Conservation (phyloP, 225 moss, liverwort and hornwort genomes). For the Physcomitrium patens region DNA sequence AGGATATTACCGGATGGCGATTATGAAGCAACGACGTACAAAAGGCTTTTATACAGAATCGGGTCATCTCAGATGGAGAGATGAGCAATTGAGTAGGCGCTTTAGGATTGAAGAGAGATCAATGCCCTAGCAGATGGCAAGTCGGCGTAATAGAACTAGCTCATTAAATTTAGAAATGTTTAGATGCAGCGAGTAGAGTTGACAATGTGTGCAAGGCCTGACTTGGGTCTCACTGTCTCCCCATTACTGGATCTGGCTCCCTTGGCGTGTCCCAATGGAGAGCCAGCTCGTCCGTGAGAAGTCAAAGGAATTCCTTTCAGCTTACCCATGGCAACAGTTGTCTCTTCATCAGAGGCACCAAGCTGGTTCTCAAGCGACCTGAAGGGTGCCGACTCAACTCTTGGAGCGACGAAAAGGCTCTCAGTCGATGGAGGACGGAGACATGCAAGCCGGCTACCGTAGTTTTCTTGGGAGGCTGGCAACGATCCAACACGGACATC, state of each 20-base stretch:
- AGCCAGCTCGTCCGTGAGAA: conserved; percentile 35
- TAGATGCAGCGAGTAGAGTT: conserved; percentile 53
- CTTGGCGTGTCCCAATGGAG: conserved; percentile 44
- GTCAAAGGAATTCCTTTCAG: conserved; percentile 36
- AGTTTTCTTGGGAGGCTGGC: conserved; percentile 59
- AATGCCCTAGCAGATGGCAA: conserved; percentile 33
- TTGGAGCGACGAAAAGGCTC: conserved; percentile 36
- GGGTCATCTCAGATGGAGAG: background rate
- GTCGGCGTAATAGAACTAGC: background rate
- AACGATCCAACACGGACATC: conserved; percentile 74
- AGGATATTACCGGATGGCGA: too few species aligned
- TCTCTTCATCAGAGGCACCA: conserved; percentile 29
- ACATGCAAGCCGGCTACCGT: conserved; percentile 69
- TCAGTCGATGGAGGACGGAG: conserved; percentile 66
- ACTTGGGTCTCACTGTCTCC: conserved; percentile 61
- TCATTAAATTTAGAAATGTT: background rate
- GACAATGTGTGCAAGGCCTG: conserved; percentile 49
- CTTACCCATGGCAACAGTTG: conserved; percentile 30
- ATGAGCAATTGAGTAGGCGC: background rate
- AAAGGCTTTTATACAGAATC: conserved; percentile 1
- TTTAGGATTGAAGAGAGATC: conserved; percentile 57
- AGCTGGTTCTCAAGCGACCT: conserved; percentile 85
- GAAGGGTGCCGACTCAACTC: conserved; percentile 58
- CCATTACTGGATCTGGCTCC: conserved; percentile 63
- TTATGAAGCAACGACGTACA: too few species aligned